Evolutionary conservation across 2,329 filamentous ascomycete genomes (phyloP), one percentile per base, ranked within the genome.

Genomic region (Colletotrichum tropicale): DNA sequence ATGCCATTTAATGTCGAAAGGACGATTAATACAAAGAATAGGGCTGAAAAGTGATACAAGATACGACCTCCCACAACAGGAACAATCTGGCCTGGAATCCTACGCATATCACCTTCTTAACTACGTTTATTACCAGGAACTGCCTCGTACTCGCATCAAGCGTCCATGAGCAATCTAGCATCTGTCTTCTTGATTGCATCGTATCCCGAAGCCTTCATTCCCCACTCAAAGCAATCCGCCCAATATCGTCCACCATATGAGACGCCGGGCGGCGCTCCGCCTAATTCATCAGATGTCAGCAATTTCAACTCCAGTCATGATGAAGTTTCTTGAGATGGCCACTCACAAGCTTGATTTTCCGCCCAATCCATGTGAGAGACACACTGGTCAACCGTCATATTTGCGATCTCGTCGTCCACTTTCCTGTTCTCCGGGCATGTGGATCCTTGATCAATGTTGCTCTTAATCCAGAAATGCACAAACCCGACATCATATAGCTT

Each of bases 191-290:
- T 34, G 5, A 61, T 38, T 6, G 55, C 71, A 48, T 74, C 52
- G 30, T 74, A 74, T 32, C 72, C 72, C 21, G 67, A 71, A n/a
- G 72, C 68, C 61, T 74, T 70, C n/a, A 71, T 61, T 13, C 72
- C 72, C 72, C 72, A 74, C 24, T 74, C 72, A 55, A 74, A 74
- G 52, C 72, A 74, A 55, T 74, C 68, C 7, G 72, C 67, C 68
- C 68, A 74, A 2, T 52, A 30, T 16, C 72, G 48, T 5, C 67
- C 67, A 4, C 72, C 72, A 6, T 52, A 43, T 18, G 60, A 60
- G n/a, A 24, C n/a, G 1, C 52, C 52, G 8, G 21, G 9, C 1
- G 66, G 66, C 13, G 60, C 66, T 8, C 58, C 71, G 18, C 71
- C 71, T 74, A 10, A n/a, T 10, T 28, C 2, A 5, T 36, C 24